Evolutionary conservation across 768 basidiomycete species (phyloP).

Genomic region (Gelatoporia subvermispora): DNA sequence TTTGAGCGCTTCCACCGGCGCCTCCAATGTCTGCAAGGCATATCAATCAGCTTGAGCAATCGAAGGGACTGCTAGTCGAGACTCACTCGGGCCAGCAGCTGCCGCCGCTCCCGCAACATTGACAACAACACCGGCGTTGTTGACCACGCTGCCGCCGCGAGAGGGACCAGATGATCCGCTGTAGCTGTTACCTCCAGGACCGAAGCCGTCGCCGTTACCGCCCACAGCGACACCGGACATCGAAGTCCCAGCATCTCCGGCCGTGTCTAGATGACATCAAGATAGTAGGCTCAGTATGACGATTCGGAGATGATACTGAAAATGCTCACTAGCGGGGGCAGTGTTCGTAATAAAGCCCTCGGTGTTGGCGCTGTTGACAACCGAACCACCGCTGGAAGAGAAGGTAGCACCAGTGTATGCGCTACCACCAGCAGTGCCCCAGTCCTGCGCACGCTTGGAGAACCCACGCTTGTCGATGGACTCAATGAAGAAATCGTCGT

Average conservation of each 20-base stretch:
- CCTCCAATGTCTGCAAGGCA: constrained; percentile 9
- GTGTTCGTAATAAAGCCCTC: constrained; percentile 7
- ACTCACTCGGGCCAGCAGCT: constrained; percentile 12
- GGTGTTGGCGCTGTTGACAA: constrained; percentile 10
- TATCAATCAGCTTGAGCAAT: not conserved
- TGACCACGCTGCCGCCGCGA: constrained; percentile 14
- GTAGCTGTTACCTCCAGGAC: constrained; percentile 23
- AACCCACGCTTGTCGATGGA: not conserved
- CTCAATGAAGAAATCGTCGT: not conserved
- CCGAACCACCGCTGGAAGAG: constrained; percentile 12
- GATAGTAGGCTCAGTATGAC: too few relatives aligned
- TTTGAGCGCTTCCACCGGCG: constrained; percentile 13
- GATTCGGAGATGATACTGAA: not conserved
- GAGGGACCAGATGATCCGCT: constrained; percentile 15
- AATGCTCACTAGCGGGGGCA: constrained; percentile 9
- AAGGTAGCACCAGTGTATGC: constrained; percentile 17
- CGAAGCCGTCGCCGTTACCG: constrained; percentile 16
- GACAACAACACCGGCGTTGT: constrained; percentile 11
- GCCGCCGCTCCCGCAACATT: constrained; percentile 3
- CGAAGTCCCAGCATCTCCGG: constrained; percentile 12
- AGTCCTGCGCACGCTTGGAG: constrained; percentile 12
- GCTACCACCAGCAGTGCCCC: constrained; percentile 17
- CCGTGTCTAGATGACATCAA: constrained; percentile 6
- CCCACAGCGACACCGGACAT: constrained; percentile 18
- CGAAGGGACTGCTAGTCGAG: too few relatives aligned